Percentiles rank a stretch among this genome's conserved stretches.
These are phyloP conservation scores for Colletotrichum sp. DNA, from an alignment of 2,329 filamentous ascomycete species.

Conservation along the genomic window DNA sequence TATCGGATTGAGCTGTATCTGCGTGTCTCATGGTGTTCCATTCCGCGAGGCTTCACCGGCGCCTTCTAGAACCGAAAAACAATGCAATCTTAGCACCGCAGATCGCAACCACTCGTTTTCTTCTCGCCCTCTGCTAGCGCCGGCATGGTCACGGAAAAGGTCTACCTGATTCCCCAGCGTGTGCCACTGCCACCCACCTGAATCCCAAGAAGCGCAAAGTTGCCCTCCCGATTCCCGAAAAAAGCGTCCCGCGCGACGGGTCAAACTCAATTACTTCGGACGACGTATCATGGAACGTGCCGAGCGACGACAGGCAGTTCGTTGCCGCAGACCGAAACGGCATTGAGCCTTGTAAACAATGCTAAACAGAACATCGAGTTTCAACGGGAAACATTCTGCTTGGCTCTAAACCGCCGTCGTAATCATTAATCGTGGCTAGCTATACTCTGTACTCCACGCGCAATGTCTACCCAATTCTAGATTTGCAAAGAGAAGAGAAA, in stretches of 20 bases:
- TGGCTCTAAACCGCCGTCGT: background rate
- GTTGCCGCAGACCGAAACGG: background rate
- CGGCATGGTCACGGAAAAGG: background rate
- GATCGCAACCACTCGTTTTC: background rate
- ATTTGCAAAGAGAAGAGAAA: background rate
- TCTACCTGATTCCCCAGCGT: background rate
- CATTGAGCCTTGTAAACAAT: background rate
- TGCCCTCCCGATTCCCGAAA: background rate
- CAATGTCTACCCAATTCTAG: background rate
- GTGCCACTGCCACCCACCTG: background rate
- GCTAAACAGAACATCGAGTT: background rate
- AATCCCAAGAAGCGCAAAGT: background rate
- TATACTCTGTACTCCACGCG: background rate
- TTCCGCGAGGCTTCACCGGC: background rate
- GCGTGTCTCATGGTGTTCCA: background rate
- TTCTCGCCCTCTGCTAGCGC: background rate
- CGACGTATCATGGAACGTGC: background rate
- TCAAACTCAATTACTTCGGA: background rate
- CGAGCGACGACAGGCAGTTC: background rate
- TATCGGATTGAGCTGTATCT: background rate
- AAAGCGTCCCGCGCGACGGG: background rate
- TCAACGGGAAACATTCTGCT: background rate
- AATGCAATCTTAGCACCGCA: background rate
- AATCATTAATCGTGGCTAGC: background rate
- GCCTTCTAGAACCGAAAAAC: background rate